These are phyloP conservation scores for Nothopassalora personata DNA, from an alignment of 2,329 filamentous ascomycete species.

Conservation along the genomic window DNA sequence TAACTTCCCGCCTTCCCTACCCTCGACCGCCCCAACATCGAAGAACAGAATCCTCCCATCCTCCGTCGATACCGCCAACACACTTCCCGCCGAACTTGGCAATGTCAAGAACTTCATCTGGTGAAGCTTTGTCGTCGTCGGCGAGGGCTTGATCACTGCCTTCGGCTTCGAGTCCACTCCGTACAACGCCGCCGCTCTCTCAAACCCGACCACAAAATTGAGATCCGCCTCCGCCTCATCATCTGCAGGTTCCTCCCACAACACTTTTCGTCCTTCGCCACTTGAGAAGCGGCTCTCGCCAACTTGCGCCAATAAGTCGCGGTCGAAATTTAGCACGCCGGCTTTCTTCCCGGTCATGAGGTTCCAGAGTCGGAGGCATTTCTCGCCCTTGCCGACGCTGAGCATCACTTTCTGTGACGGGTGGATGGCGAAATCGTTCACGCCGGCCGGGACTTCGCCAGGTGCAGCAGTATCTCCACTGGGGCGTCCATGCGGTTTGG, in stretches of 20 bases:
- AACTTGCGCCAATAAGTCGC: slow-evolving; percentile 64
- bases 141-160: slow-evolving; percentile 62
- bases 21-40: slow-evolving; percentile 47
- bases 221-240: slow-evolving; percentile 52
- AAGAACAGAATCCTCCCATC: slow-evolving; percentile 85
- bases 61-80: slow-evolving; percentile 78
- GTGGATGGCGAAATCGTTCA: slow-evolving; percentile 93
- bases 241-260: slow-evolving; percentile 57
- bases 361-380: slow-evolving; percentile 92
- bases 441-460: slow-evolving; percentile 74
- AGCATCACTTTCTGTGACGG: slow-evolving; percentile 97
- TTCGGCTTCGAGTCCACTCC: slow-evolving; percentile 80
- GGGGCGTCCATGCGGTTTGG: slow-evolving; percentile 72
- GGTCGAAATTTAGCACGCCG: slow-evolving; percentile 79
- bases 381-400: slow-evolving; percentile 82
- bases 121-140: slow-evolving; percentile 75
- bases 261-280: slow-evolving; percentile 76
- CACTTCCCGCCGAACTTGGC: slow-evolving; percentile 35
- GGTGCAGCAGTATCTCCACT: slow-evolving; percentile 83
- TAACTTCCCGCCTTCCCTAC: slow-evolving; percentile 28
- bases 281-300: slow-evolving; percentile 71
- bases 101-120: slow-evolving; percentile 66
- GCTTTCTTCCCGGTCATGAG: slow-evolving; percentile 94
- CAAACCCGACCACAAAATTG: slow-evolving; percentile 85
- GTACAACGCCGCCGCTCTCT: slow-evolving; percentile 77